Base-by-base conservation (phyloP, 129 eudicot genomes). In the Lactuca sativa region DNA sequence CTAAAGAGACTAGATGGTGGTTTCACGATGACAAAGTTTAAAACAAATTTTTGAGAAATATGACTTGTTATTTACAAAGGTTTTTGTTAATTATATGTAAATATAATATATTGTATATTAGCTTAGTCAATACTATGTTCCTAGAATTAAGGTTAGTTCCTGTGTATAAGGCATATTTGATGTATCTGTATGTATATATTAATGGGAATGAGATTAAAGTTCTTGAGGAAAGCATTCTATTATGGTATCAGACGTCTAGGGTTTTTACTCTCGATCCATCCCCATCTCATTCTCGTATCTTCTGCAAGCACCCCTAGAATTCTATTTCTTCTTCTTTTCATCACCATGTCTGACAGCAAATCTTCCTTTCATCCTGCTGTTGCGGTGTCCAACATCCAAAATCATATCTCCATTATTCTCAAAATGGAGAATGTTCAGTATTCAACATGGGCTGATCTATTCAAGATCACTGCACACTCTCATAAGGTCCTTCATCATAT, bases 1-100 rank as follows among this genome's bases (percentile, higher is more conserved):
- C 95, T 0, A 88, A 88, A 81, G 95, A 88, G 79, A 88, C 95
- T 68, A 88, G 95, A 77, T 88, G 95, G 95, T 88, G 95, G 95
- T 88, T 88, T 79, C 95, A 88, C 57, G 95, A 88, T 59, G 95
- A 88, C 57, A 88, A 88, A 72, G 95, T 88, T 37, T 88, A 77
- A 76, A 18, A 18, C 21, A 18, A 18, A 18, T 1, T 0, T 18
- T 18, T 18, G 21, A 18, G 1, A 18, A 18, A 18, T 18, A 18
- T 18, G 21, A 18, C 21, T 18, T 18, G 21, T 18, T 18, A 18
- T 18, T 18, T 18, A 18, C 21, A 1, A 18, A 18, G 21, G 21
- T 18, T 18, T 18, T 18, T 18, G 21, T 18, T 18, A 18, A 18
- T 18, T 18, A 18, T 18, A 18, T 18, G 21, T 18, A 18, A 18